Conservation (phyloP, 2,329 filamentous ascomycete genomes). For the Fusarium sp. region DNA sequence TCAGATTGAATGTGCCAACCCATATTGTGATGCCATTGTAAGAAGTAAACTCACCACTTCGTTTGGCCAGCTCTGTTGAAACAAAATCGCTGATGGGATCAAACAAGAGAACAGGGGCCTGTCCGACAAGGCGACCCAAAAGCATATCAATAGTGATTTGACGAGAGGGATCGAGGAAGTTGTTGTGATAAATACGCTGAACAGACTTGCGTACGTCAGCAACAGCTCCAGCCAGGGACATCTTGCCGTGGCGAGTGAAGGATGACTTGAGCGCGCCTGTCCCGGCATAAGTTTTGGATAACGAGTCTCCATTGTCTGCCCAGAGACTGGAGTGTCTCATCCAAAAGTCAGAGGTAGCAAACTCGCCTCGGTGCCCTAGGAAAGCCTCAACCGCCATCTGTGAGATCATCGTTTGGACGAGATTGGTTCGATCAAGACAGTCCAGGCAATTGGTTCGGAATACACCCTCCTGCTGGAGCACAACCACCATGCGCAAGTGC, state of each 20-base stretch:
- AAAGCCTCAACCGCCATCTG: slow-evolving; percentile 93
- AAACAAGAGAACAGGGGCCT: slow-evolving; percentile 85
- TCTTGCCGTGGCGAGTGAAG: slow-evolving; percentile 93
- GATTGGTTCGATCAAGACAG: slow-evolving; percentile 93
- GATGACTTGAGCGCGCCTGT: slow-evolving; percentile 96
- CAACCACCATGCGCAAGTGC: slow-evolving; percentile 69
- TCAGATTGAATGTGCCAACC: slow-evolving; percentile 94
- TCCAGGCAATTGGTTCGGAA: slow-evolving; percentile 97
- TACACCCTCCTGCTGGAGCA: slow-evolving; percentile 93
- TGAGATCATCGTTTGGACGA: slow-evolving; percentile 95
- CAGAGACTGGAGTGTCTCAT: slow-evolving; percentile 91
- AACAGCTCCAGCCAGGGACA: slow-evolving; percentile 92
- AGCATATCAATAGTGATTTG: slow-evolving; percentile 97
- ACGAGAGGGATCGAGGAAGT: slow-evolving; percentile 91
- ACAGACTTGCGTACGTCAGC: slow-evolving; percentile 97
- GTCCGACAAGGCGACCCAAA: slow-evolving; percentile 85
- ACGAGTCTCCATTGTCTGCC: slow-evolving; percentile 95
- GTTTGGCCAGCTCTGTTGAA: slow-evolving; percentile 77
- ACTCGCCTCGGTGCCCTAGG: slow-evolving; percentile 77
- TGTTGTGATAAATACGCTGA: slow-evolving; percentile 95
- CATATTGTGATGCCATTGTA: slow-evolving; percentile 81
- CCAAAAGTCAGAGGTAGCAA: slow-evolving; percentile 85
- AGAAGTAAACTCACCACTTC: slow-evolving; percentile 80
- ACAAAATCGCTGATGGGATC: slow-evolving; percentile 97
- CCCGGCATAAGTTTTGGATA: slow-evolving; percentile 96